Conservation (phyloP, 345 rosid species). For the Pelargonium nanum region DNA sequence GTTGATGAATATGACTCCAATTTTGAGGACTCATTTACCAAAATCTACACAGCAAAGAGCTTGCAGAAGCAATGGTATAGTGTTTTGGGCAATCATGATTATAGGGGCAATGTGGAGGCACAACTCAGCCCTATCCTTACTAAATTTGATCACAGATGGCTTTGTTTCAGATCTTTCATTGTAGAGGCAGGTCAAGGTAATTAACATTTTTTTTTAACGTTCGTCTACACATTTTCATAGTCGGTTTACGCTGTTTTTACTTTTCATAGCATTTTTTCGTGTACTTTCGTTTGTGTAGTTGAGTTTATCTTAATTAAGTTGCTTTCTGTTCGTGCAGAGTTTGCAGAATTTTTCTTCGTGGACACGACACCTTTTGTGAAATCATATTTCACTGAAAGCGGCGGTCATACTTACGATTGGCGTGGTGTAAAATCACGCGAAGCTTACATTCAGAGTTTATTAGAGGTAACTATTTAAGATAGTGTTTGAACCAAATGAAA, state of each 20-base stretch:
- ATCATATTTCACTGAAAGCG: slow-evolving; percentile 31
- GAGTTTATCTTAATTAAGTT: background rate
- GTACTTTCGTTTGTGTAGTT: background rate
- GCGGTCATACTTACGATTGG: slow-evolving; percentile 44
- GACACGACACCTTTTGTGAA: slow-evolving; percentile 41
- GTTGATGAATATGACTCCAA: slow-evolving; percentile 28
- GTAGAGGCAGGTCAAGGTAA: slow-evolving; percentile 23
- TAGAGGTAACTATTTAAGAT: no score
- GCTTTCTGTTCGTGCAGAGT: slow-evolving; percentile 9
- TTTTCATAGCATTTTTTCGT: background rate
- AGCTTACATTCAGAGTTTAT: no score
- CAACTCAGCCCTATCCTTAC: slow-evolving; percentile 41
- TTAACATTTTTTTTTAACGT: background rate
- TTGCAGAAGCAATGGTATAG: slow-evolving; percentile 43
- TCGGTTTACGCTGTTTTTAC: background rate
- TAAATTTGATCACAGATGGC: slow-evolving; percentile 37
- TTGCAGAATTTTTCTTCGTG: slow-evolving; percentile 33
- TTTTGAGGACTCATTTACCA: slow-evolving; percentile 33
- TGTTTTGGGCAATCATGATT: slow-evolving; percentile 61
- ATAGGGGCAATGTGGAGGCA: slow-evolving; percentile 53
- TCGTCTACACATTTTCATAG: background rate
- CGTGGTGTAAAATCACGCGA: no score
- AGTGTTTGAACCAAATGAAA: no score
- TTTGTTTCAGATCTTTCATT: slow-evolving; percentile 41
- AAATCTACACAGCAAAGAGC: slow-evolving; percentile 30